A percentile compares a stretch with the other conserved stretches of the same genome.
Evolutionary conservation across 23 red algal species (phyloP).

Genomic region (Cyanidium caldarium): DNA sequence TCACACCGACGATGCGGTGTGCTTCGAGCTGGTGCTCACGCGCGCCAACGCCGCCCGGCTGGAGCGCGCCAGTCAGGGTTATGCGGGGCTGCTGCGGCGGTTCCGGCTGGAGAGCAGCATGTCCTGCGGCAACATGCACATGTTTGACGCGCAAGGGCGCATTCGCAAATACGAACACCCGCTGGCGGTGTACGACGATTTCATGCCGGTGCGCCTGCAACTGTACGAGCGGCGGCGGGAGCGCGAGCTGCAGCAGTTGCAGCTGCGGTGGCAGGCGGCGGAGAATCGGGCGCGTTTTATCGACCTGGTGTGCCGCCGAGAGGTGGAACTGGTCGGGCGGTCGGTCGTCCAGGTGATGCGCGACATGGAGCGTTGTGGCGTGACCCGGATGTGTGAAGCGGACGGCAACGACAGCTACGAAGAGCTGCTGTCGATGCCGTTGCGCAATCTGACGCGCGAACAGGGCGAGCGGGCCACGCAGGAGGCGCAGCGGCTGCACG

Average conservation of each 20-base stretch:
- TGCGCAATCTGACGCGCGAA: conserved; percentile 67
- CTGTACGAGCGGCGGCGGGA: conserved; percentile 51
- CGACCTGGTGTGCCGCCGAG: conserved; percentile 43
- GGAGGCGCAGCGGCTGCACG: neutral
- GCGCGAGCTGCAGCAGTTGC: conserved; percentile 29
- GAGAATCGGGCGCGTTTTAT: conserved; percentile 82
- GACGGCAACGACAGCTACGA: conserved; percentile 46
- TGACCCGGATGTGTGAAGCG: neutral
- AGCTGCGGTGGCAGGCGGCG: conserved; percentile 15
- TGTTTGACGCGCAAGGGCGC: conserved; percentile 66
- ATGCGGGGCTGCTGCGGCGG: conserved; percentile 2
- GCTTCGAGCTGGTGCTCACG: conserved; percentile 43
- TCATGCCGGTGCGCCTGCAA: conserved; percentile 41
- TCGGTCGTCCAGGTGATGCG: neutral
- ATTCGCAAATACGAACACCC: conserved; percentile 69
- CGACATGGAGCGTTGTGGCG: neutral
- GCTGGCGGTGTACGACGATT: conserved; percentile 43
- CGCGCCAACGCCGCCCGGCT: neutral
- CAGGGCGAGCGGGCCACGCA: neutral
- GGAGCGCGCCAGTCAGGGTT: neutral
- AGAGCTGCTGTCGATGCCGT: conserved; percentile 75
- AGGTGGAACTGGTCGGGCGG: conserved; percentile 47
- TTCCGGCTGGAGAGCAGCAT: conserved; percentile 50
- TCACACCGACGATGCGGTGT: conserved; percentile 57
- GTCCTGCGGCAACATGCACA: conserved; percentile 74